These are phyloP conservation scores for Penicillium crystallinum DNA, from an alignment of 495 filamentous ascomycete species.

Conservation along the genomic window DNA sequence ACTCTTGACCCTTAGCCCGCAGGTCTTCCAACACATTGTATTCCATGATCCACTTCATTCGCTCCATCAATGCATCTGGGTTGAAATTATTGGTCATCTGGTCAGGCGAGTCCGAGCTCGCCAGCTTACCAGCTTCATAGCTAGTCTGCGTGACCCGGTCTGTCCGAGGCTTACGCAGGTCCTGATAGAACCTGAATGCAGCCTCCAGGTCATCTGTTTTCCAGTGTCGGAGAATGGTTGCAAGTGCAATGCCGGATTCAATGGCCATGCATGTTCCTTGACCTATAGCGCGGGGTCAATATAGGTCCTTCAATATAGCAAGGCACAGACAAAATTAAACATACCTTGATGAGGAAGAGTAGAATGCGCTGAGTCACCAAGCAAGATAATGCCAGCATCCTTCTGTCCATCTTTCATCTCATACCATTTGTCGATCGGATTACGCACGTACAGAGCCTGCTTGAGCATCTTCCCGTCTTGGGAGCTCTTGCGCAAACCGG, in stretches of 20 bases:
- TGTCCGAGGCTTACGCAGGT: constrained; percentile 28
- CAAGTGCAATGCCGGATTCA: constrained; percentile 28
- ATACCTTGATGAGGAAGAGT: constrained; percentile 30
- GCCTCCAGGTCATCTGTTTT: constrained; percentile 18
- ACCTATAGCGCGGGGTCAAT: constrained; percentile 9
- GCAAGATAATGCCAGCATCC: constrained; percentile 24
- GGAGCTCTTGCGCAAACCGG: constrained; percentile 22
- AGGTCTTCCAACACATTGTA: constrained; percentile 29
- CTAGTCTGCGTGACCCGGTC: constrained; percentile 28
- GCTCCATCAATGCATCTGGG: constrained; percentile 18
- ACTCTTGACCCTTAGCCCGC: constrained; percentile 17
- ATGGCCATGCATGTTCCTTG: constrained; percentile 32
- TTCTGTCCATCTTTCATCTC: constrained; percentile 23
- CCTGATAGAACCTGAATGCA: constrained; percentile 27
- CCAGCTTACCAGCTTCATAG: constrained; percentile 26
- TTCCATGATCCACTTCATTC: constrained; percentile 34
- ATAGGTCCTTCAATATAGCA: background rate
- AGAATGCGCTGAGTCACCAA: constrained; percentile 29
- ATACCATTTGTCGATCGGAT: constrained; percentile 25
- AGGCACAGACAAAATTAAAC: background rate
- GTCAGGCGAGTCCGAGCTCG: constrained; percentile 23
- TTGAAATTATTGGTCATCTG: constrained; percentile 22
- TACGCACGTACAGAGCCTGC: constrained; percentile 27
- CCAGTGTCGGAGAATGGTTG: constrained; percentile 26
- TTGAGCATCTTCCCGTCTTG: constrained; percentile 26